These are phyloP conservation scores for Wakefieldia striispora DNA, from an alignment of 768 basidiomycete genomes.

Conservation along the genomic window DNA sequence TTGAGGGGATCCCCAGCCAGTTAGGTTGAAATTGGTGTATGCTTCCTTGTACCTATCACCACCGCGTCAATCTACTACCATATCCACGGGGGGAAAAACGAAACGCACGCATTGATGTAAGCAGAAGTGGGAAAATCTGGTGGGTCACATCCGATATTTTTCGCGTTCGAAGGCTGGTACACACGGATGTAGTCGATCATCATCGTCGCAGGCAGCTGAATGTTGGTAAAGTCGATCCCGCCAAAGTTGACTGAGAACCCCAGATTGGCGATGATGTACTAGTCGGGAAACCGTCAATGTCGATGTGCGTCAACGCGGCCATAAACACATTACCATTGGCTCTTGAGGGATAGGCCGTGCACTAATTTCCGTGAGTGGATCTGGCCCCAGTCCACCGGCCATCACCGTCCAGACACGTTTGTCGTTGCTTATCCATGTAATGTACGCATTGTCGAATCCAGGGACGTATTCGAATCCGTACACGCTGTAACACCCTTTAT, in stretches of 20 bases:
- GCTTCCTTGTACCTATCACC: conserved; percentile 38
- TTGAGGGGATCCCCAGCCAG: conserved; percentile 38
- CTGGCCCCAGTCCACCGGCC: conserved; percentile 46
- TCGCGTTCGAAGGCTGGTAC: conserved; percentile 49
- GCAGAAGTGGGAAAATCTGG: conserved; percentile 64
- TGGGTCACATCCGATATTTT: conserved; percentile 70
- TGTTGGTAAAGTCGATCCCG: conserved; percentile 52
- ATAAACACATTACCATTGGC: conserved; percentile 49
- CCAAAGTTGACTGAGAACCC: conserved; percentile 73
- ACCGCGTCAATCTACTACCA: not conserved
- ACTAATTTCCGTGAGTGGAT: conserved; percentile 51
- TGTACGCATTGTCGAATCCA: conserved; percentile 53
- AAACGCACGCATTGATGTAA: conserved; percentile 69
- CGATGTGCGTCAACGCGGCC: too few species aligned
- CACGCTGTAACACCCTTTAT: conserved; percentile 39
- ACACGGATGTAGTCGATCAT: conserved; percentile 81
- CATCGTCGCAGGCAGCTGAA: conserved; percentile 61
- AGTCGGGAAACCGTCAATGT: not conserved
- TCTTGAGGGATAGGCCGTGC: conserved; percentile 64
- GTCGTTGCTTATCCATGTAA: conserved; percentile 65
- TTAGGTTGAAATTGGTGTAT: conserved; percentile 44
- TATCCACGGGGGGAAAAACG: not conserved
- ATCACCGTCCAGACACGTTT: conserved; percentile 57
- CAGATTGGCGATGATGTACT: conserved; percentile 72
- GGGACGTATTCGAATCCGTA: conserved; percentile 58